Conservation (phyloP, 495 filamentous ascomycete species). For the Trichoderma erinaceum region DNA sequence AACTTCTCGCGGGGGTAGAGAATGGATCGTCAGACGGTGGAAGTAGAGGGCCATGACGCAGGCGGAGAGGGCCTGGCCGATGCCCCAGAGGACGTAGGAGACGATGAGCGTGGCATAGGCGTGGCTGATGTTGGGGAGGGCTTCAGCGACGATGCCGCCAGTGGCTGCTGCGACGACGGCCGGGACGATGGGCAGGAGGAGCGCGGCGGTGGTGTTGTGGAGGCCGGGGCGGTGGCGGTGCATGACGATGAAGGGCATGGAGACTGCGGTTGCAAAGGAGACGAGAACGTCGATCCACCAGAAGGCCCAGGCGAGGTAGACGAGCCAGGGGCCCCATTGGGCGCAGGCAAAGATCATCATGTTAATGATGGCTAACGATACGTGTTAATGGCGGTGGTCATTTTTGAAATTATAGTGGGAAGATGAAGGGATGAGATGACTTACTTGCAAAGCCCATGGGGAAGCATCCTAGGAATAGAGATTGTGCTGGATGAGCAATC, state of each 20-base stretch:
- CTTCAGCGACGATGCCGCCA: constrained; percentile 49
- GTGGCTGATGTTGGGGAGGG: constrained; percentile 45
- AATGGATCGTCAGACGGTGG: constrained; percentile 51
- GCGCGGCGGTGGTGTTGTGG: constrained; percentile 49
- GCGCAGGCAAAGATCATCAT: constrained; percentile 23
- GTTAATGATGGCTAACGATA: constrained; percentile 20
- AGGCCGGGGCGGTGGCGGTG: constrained; percentile 27
- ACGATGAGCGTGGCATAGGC: constrained; percentile 51
- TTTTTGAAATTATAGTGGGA: not conserved
- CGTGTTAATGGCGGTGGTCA: not conserved
- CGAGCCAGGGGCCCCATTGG: constrained; percentile 19
- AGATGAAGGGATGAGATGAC: not conserved
- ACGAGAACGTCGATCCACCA: constrained; percentile 56
- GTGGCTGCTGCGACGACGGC: constrained; percentile 54
- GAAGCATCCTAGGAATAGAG: constrained; percentile 55
- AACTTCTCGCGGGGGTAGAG: constrained; percentile 50
- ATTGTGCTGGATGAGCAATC: constrained; percentile 53
- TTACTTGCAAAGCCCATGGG: constrained; percentile 56
- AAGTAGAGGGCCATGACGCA: constrained; percentile 56
- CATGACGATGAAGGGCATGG: constrained; percentile 50
- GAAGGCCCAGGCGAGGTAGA: constrained; percentile 41
- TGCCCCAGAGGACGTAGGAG: constrained; percentile 56
- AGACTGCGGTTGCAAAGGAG: constrained; percentile 44
- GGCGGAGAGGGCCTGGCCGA: constrained; percentile 49
- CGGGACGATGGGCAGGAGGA: constrained; percentile 56